Conservation (phyloP, 805 yeast species). For the Wickerhamiella siamensis region DNA sequence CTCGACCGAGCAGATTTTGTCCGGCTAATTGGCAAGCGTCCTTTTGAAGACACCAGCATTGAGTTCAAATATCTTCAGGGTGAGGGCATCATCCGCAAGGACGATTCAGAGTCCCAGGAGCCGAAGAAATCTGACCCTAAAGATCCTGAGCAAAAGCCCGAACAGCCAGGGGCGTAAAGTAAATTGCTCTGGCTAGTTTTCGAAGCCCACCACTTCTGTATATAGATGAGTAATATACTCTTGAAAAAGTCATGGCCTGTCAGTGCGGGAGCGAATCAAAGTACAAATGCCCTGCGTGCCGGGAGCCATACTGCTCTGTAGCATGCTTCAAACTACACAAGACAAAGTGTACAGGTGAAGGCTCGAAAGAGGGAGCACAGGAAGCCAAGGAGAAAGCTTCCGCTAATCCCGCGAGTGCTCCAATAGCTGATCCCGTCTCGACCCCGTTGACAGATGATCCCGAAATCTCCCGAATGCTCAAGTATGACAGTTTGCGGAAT, state of each 20-base stretch:
- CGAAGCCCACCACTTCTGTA: background rate
- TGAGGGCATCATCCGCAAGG: constrained; percentile 15
- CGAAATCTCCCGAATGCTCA: constrained; percentile 32
- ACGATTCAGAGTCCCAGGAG: background rate
- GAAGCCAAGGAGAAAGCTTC: no score
- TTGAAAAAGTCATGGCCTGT: background rate
- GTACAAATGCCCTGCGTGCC: constrained; percentile 46
- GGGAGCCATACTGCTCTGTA: constrained; percentile 36
- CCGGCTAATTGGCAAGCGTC: constrained; percentile 74
- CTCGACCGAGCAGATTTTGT: constrained; percentile 91
- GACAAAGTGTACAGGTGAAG: constrained; percentile 24
- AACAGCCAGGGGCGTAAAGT: no score
- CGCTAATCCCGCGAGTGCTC: background rate
- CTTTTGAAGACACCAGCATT: constrained; percentile 37
- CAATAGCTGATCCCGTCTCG: constrained; percentile 19
- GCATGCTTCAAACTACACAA: constrained; percentile 39
- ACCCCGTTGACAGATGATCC: constrained; percentile 25
- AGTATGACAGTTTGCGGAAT: constrained; percentile 38
- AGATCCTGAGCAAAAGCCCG: background rate
- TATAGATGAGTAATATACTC: background rate
- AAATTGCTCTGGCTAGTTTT: background rate
- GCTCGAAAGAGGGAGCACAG: constrained; percentile 9
- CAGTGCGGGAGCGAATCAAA: constrained; percentile 17
- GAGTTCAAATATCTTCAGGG: constrained; percentile 21
- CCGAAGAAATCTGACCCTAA: no score